Base-by-base conservation (phyloP, 805 yeast species). In the Monosporozyma solicola region DNA sequence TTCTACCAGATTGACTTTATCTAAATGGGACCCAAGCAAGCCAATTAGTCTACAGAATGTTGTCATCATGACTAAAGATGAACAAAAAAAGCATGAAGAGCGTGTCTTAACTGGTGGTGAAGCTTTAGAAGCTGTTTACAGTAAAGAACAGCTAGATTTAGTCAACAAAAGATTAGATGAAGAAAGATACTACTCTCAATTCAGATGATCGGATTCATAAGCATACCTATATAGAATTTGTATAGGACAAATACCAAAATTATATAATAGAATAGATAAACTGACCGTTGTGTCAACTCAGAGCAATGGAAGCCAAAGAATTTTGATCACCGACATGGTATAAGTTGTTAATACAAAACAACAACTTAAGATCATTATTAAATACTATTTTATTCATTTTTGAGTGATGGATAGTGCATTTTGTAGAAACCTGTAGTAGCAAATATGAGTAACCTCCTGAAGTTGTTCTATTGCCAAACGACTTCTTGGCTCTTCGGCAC, bases 1-100 rank as follows among this genome's bases (percentile, higher is more conserved):
- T 60, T 84, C 91, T 5, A 87, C 95, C 1, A 80, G 90, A 61
- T 73, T 92, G 55, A 80, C 92, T 0, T 74, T 94, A 41, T 82
- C 95, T 1, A 75, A 87, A 64, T 94, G 99, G 99, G 85, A 82
- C 57, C 89, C 88, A 6, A 61, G 66, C 1, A 72, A 77, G 59
- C 87, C 84, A 11, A 72, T 86, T 29, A 76, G 83, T 20, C 68
- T 83, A 55, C 92, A 87, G 59, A 94, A 94, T 66, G 80, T 89
- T 48, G 95, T 92, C 6, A 74, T 92, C 2, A 76, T 94, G 84
- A 90, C 96, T 2, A 85, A 85, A 63, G 94, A 88, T 46, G 98
- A 94, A 68, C 95, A 85, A 63, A 80, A 75, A 57, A 63, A 59
- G 13, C 99, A 94, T 64, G 99, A 94, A 69, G 76, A 77, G 29